Evolutionary conservation across 2,329 filamentous ascomycete species (phyloP), one percentile per base, ranked within the genome.

Genomic region (Alternaria sp.): DNA sequence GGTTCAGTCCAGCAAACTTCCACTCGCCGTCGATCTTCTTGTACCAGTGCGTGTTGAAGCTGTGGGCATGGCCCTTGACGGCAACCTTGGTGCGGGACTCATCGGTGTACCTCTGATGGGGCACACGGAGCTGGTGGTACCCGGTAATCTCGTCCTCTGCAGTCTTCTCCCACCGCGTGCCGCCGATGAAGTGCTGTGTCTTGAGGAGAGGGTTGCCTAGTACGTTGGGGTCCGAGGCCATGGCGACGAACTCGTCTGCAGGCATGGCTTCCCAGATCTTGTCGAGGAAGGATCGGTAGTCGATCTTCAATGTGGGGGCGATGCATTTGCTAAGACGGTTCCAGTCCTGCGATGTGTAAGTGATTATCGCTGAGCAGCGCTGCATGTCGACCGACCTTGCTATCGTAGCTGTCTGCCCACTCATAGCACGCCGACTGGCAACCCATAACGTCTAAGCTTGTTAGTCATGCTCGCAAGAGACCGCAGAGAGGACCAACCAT

Each of bases 391-490:
- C 67, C 40, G 63, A 80, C 81, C 79, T 90, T 90, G 77, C 84
- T 85, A 77, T 90, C 88, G 78, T 90, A 89, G 81, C 85, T 87
- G 76, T 89, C 87, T 60, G 86, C 87, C 88, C 88, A 90, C 73
- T 89, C 85, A 77, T 86, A 89, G 69, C 83, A 80, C 36, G 83
- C 81, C 53, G 83, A 76, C 62, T 80, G 81, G 72, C 84, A 80
- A 53, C 84, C 84, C 73, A 86, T 82, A 68, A 83, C 84, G 72
- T 87, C 85, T 79, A 36, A 28, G 17, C 10, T 7, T 21, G 56
- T 76, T 65, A 76, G 69, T 55, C 47, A 30, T 62, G 30, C n/a
- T 45, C 30, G 36, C 25, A 19, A 43, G 25, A 52, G n/a, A 26
- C n/a, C n/a, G 15, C n/a, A 25, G 54, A n/a, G 49, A 32, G 6